Evolutionary conservation across 1,284 basidiomycete genomes (phyloP).

Genomic region (Anthracocystis setariae): DNA sequence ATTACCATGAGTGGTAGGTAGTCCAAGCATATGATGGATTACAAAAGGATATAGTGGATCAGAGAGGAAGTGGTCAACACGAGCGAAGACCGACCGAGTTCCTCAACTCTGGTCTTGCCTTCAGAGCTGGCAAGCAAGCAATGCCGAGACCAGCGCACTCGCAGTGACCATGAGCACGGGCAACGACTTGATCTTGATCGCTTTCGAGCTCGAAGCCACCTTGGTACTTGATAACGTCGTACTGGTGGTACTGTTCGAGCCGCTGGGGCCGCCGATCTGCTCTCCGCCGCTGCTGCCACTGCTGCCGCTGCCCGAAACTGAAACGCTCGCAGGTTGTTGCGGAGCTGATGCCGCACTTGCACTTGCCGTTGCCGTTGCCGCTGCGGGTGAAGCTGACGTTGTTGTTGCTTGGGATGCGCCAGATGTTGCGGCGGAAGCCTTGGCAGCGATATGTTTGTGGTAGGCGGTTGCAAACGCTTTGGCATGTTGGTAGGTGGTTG

Average conservation of each 20-base stretch:
- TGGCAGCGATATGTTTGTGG: conserved; percentile 25
- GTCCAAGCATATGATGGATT: conserved; percentile 1
- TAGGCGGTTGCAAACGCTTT: conserved; percentile 30
- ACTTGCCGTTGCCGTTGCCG: conserved; percentile 1
- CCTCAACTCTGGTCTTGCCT: not conserved
- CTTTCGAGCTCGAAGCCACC: conserved; percentile 29
- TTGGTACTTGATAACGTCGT: conserved; percentile 7
- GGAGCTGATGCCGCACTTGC: too few relatives aligned
- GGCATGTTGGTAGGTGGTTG: conserved; percentile 30
- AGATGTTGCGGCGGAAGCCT: conserved; percentile 10
- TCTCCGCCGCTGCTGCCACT: not conserved
- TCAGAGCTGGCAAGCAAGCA: conserved; percentile 27
- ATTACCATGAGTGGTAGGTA: too few relatives aligned
- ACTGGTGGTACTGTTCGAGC: conserved; percentile 4
- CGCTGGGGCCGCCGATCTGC: not conserved
- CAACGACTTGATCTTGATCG: conserved; percentile 16
- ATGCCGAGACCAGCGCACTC: conserved; percentile 26
- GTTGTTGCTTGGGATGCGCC: conserved; percentile 7
- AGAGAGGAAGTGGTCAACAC: conserved; percentile 30
- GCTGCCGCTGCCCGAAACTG: conserved; percentile 2
- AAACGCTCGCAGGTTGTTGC: not conserved
- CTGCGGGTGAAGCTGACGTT: conserved; percentile 11
- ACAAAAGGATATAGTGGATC: not conserved
- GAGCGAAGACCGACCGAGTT: conserved; percentile 23
- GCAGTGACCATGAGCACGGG: conserved; percentile 24